Evolutionary conservation across 371 early-diverging fungal genomes (phyloP).

Genomic region (Mucor racemosus): DNA sequence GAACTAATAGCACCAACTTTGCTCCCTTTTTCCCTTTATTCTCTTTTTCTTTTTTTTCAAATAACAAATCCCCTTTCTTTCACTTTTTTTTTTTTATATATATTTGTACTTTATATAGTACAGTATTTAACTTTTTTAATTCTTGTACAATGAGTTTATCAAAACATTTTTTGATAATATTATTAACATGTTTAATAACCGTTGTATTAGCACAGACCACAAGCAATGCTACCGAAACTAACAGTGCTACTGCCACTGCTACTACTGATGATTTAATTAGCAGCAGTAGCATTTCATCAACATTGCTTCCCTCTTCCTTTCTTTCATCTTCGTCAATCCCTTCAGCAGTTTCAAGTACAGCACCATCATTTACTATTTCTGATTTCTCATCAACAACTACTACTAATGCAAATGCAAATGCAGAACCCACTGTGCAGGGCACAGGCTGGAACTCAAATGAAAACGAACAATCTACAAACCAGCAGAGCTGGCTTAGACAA

Average conservation of each 20-base stretch:
- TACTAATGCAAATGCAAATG: constrained; percentile 10
- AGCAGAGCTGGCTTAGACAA: constrained; percentile 34
- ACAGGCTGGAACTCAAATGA: constrained; percentile 27
- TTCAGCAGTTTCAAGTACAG: neutral
- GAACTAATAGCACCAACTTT: constrained; percentile 6
- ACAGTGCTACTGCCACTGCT: constrained; percentile 1
- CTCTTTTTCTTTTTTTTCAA: neutral
- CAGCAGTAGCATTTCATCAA: neutral
- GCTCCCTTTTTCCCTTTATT: constrained; percentile 6
- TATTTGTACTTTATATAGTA: neutral
- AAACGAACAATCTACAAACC: constrained; percentile 8
- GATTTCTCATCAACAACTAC: neutral
- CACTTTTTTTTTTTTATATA: neutral
- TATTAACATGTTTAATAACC: neutral
- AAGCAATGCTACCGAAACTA: neutral
- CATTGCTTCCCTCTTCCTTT: neutral
- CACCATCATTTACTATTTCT: neutral
- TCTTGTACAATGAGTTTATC: neutral
- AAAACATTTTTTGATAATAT: neutral
- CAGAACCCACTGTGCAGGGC: constrained; percentile 29
- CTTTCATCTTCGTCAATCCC: neutral
- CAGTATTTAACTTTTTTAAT: neutral
- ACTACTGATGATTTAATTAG: neutral
- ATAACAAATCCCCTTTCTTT: constrained; percentile 1
- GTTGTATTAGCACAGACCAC: constrained; percentile 2